These are phyloP conservation scores for Aciculosporium take DNA, from an alignment of 2,329 filamentous ascomycete species.

Conservation along the genomic window DNA sequence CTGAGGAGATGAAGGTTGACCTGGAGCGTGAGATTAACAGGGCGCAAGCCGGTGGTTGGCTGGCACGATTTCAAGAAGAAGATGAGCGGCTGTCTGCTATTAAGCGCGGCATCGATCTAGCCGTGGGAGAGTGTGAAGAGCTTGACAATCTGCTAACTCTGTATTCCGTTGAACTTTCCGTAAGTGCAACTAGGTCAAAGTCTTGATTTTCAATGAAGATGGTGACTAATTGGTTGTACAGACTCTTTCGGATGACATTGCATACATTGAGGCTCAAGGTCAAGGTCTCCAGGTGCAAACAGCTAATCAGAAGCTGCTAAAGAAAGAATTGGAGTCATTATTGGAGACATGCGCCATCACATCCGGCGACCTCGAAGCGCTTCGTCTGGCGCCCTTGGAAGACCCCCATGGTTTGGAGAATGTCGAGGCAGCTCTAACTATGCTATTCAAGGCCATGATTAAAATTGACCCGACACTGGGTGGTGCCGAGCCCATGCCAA, in stretches of 20 bases:
- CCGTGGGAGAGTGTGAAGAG: conserved; percentile 92
- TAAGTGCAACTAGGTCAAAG: conserved; percentile 30
- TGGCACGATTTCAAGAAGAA: conserved; percentile 70
- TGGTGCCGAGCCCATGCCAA: conserved; percentile 32
- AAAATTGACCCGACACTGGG: conserved; percentile 80
- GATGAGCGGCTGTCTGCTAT: conserved; percentile 83
- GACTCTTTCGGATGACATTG: conserved; percentile 90
- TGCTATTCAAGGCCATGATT: conserved; percentile 80
- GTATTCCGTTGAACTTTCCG: conserved; percentile 86
- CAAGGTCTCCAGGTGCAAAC: conserved; percentile 95
- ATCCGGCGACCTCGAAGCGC: conserved; percentile 53
- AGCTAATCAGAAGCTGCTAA: conserved; percentile 87
- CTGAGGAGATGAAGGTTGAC: conserved; percentile 69
- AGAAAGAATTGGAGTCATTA: conserved; percentile 78
- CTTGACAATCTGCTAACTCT: conserved; percentile 86
- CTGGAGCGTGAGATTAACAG: conserved; percentile 79
- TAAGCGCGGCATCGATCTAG: conserved; percentile 70
- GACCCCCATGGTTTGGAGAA: conserved; percentile 56
- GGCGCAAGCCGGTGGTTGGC: conserved; percentile 84
- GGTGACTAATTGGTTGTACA: conserved; percentile 21
- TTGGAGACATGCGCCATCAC: conserved; percentile 86
- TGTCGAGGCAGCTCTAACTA: conserved; percentile 63
- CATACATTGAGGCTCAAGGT: conserved; percentile 92
- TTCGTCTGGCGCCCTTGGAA: conserved; percentile 61
- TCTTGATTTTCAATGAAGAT: background rate